Evolutionary conservation across 768 basidiomycete species (phyloP), one percentile per base, ranked within the genome.

Genomic region (Coprinopsis marcescibilis): DNA sequence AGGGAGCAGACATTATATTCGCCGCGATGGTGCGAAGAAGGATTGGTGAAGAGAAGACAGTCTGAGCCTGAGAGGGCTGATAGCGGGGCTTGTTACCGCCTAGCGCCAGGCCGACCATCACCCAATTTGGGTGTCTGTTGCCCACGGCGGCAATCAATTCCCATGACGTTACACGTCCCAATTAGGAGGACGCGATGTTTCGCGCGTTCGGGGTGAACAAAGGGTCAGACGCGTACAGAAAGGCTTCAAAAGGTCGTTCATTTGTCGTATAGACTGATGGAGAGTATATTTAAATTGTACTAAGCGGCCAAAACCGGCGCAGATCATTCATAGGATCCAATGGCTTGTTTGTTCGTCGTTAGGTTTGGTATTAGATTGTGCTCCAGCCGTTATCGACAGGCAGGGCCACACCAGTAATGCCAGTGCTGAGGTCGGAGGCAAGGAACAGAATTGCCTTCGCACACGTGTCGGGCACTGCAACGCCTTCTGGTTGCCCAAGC

Each of bases 351-450:
- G 17, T 11, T 7, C 17, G 7, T 7, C 10, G 6, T 10, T 7
- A 11, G 7, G 7, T 7, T 17, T 37, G 11, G 10, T 6, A 5
- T 42, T 42, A 53, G 39, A 53, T 46, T 25, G 35, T 32, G 33
- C 52, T 53, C 49, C 48, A 53, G 1, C 40, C 52, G 29, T 53
- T 50, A 29, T 53, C 52, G 13, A 53, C 49, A 12, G 52, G 52
- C 17, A 53, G 19, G 30, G 47, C 27, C 14, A 36, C 45, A 14
- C 52, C 52, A 21, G 38, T 50, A 8, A 50, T 47, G 7, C 49
- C 52, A 7, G 19, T 38, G 23, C 49, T 50, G 11, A 43, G 33
- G 34, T 53, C 52, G 8, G 52, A 53, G 19, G 45, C 49, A 2
- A 53, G 42, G 45, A 53, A 53, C 6, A 53, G 39, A 6, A 53